A percentile compares a stretch with the other conserved stretches of the same genome.
Conservation (phyloP, 2,329 filamentous ascomycete genomes). For the Aspergillus candidus region DNA sequence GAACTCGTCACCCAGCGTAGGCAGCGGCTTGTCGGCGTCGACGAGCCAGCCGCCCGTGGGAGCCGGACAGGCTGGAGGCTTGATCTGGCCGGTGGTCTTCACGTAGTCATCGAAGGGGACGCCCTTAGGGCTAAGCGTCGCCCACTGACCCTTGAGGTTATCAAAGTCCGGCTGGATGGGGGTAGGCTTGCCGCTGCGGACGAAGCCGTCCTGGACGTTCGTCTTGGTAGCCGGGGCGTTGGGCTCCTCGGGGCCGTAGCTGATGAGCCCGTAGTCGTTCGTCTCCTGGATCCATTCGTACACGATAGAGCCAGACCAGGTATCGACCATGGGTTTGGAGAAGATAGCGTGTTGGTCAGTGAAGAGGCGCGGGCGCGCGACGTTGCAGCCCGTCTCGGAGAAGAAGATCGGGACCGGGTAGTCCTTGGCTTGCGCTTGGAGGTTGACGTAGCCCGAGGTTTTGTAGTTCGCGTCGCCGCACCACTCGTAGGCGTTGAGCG, state of each 20-base stretch:
- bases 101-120: slow-evolving; percentile 62
- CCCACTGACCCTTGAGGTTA: slow-evolving; percentile 73
- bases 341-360: slow-evolving; percentile 71
- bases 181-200: slow-evolving; percentile 65
- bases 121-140: slow-evolving; percentile 62
- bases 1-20: slow-evolving; percentile 56
- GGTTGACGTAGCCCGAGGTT: slow-evolving; percentile 61
- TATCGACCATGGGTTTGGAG: slow-evolving; percentile 62
- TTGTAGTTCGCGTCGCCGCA: slow-evolving; percentile 55
- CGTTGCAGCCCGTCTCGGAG: slow-evolving; percentile 81
- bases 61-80: slow-evolving; percentile 63
- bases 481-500: slow-evolving; percentile 81
- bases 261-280: slow-evolving; percentile 76
- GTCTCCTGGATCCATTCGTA: slow-evolving; percentile 87
- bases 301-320: slow-evolving; percentile 71
- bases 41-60: slow-evolving; percentile 69
- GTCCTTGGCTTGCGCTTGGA: slow-evolving; percentile 60
- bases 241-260: slow-evolving; percentile 60
- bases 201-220: slow-evolving; percentile 58
- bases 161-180: slow-evolving; percentile 69
- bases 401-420: slow-evolving; percentile 86
- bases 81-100: slow-evolving; percentile 53
- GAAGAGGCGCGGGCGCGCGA: slow-evolving; percentile 38
- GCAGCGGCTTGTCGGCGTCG: slow-evolving; percentile 62
- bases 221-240: slow-evolving; percentile 51